These are phyloP conservation scores for Phytopythium montanum DNA, from an alignment of 352 stramenopile species.

Conservation along the genomic window DNA sequence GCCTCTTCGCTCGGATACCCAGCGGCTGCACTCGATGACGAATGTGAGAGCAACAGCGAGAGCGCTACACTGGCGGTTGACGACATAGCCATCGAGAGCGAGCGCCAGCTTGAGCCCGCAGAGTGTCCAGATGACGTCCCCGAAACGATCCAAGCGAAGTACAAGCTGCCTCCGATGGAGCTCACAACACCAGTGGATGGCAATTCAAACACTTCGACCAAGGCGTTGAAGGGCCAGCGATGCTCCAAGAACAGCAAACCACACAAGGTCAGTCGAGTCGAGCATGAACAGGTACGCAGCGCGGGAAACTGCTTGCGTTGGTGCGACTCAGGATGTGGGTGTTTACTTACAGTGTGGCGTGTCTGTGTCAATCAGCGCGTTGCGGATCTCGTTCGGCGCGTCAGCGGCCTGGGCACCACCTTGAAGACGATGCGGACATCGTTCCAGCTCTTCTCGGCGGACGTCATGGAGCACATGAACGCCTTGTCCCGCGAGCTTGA, in stretches of 20 bases:
- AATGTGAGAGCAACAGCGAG: neutral
- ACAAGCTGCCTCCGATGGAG: slow-evolving; percentile 34
- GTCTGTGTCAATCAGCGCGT: slow-evolving; percentile 20
- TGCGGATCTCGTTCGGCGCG: slow-evolving; percentile 20
- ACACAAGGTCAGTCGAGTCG: slow-evolving; percentile 21
- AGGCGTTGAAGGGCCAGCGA: neutral
- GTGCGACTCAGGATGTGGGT: neutral
- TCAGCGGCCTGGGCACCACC: slow-evolving; percentile 31
- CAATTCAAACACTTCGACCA: neutral
- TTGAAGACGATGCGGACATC: slow-evolving; percentile 47
- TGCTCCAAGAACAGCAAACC: neutral
- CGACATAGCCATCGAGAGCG: neutral
- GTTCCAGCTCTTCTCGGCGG: slow-evolving; percentile 51
- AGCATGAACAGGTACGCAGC: slow-evolving; percentile 26
- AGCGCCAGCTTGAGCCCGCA: neutral
- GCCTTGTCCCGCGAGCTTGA: slow-evolving; percentile 46
- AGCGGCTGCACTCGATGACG: neutral
- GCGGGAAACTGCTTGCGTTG: neutral
- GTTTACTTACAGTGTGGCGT: neutral
- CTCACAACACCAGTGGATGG: slow-evolving; percentile 7
- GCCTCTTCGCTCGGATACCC: neutral
- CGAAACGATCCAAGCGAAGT: slow-evolving; percentile 40
- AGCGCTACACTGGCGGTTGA: neutral
- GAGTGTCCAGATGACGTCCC: neutral
- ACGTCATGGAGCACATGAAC: slow-evolving; percentile 52